Percentiles rank a stretch among this genome's conserved stretches.
Evolutionary conservation across 139 green algal genomes (phyloP).

Genomic region (Diplosphaera chodatii): DNA sequence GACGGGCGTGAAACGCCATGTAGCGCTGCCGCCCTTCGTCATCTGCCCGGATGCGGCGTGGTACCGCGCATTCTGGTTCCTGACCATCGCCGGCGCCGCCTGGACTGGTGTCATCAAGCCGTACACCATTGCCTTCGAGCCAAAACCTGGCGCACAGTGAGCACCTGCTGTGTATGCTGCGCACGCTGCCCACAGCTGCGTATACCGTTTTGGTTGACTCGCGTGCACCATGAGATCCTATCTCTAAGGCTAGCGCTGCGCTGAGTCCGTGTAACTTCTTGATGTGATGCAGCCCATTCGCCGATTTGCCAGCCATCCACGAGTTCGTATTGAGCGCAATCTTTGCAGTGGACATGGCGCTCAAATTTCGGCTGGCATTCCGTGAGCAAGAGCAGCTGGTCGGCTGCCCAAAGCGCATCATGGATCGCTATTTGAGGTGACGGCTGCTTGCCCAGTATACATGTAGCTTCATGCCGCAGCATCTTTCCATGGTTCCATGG

Average conservation of each 20-base stretch:
- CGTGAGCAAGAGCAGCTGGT: slow-evolving; percentile 12
- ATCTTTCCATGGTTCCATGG: too few relatives aligned
- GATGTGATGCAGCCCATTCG: slow-evolving; percentile 4
- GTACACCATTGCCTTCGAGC: slow-evolving; percentile 14
- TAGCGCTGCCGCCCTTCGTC: neutral
- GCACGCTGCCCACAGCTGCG: too few relatives aligned
- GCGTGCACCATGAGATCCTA: too few relatives aligned
- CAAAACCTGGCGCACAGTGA: slow-evolving; percentile 9
- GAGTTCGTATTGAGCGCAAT: neutral
- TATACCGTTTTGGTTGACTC: too few relatives aligned
- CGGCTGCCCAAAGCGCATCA: neutral
- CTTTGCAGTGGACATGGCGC: slow-evolving; percentile 8
- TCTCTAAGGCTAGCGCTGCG: too few relatives aligned
- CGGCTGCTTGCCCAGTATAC: too few relatives aligned
- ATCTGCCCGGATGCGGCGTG: neutral
- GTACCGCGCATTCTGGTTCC: slow-evolving; percentile 5
- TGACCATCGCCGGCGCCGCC: slow-evolving; percentile 4
- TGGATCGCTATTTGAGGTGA: slow-evolving; percentile 11
- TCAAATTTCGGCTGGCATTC: slow-evolving; percentile 17
- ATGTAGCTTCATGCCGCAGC: too few relatives aligned
- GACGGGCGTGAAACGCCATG: neutral
- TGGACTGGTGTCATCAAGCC: slow-evolving; percentile 15
- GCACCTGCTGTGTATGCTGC: too few relatives aligned
- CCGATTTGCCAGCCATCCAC: neutral
- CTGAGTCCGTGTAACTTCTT: neutral